These are phyloP conservation scores for Puccinia hordei DNA, from an alignment of 1,284 basidiomycete species.

Conservation along the genomic window DNA sequence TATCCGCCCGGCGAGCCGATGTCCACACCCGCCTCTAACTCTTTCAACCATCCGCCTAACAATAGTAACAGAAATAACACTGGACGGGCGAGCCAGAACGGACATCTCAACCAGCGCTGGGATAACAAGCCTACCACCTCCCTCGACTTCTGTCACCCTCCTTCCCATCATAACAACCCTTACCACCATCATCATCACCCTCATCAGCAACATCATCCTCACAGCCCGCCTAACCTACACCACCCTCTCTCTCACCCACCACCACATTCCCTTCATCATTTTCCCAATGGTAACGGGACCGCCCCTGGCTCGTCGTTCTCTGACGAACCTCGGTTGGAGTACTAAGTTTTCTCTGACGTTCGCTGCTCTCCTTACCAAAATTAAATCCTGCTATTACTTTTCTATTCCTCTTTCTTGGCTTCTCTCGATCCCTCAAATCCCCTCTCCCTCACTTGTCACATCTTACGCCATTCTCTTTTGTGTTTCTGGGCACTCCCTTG, in stretches of 20 bases:
- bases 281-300: neutral
- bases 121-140: neutral
- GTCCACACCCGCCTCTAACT: neutral
- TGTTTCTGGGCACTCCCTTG: no score
- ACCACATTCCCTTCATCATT: neutral
- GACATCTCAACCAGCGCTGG: neutral
- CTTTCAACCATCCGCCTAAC: neutral
- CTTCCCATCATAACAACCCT: neutral
- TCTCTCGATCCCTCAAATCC: neutral
- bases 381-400: neutral
- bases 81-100: neutral
- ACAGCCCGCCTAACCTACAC: neutral
- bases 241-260: neutral
- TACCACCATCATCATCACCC: neutral
- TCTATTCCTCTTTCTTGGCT: neutral
- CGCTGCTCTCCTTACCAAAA: neutral
- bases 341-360: neutral
- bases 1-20: constrained; percentile 3
- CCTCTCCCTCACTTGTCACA: no score
- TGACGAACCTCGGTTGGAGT: constrained; percentile 14
- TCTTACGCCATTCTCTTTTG: no score
- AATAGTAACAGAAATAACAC: neutral
- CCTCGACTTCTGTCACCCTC: neutral
- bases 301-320: neutral
- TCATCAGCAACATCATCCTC: constrained; percentile 1